Conservation (phyloP, 257 asterid genomes). For the Solanum sitiens region DNA sequence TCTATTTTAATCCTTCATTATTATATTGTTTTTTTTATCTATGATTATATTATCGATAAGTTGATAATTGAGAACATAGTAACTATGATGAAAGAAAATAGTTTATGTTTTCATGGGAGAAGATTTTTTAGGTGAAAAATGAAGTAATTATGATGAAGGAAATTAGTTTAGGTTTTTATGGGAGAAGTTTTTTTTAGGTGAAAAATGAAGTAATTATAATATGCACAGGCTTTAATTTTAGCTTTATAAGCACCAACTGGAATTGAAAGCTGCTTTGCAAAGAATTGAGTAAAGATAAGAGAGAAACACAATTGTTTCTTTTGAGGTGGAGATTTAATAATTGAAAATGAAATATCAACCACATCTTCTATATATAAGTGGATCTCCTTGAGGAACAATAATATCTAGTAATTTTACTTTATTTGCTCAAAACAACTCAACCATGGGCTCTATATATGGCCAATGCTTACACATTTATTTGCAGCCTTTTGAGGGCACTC, state of each 20-base stretch:
- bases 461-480: background rate
- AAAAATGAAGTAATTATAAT: background rate
- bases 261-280: background rate
- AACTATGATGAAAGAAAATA: background rate
- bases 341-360: background rate
- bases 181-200: background rate
- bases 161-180: background rate
- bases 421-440: slow-evolving; percentile 2
- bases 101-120: background rate
- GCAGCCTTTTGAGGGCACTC: slow-evolving; percentile 2
- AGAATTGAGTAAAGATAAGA: background rate
- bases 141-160: background rate
- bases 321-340: background rate
- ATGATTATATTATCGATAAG: background rate
- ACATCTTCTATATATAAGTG: background rate
- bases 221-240: background rate
- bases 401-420: background rate
- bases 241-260: background rate
- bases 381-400: background rate
- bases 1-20: background rate
- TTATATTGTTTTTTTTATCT: background rate
- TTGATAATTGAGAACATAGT: background rate
- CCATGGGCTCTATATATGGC: background rate
- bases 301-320: background rate
- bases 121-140: background rate